Evolutionary conservation across 176 grass and related monocot genomes (phyloP).

Genomic region (Tuctoria greenei): DNA sequence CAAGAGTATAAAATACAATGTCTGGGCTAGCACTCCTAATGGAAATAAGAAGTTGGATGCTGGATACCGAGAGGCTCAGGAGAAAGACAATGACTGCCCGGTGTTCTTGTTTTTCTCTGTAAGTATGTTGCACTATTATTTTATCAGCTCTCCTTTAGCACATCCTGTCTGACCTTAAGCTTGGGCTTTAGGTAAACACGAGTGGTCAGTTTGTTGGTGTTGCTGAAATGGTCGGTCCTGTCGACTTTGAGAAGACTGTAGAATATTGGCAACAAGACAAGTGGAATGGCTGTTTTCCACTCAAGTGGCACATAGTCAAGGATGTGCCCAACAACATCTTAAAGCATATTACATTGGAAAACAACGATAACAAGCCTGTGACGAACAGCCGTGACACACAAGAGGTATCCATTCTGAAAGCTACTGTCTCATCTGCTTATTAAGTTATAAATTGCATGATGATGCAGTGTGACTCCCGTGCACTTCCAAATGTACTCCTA

Average conservation of each 20-base stretch:
- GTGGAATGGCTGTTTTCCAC: slow-evolving; percentile 86
- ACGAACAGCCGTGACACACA: slow-evolving; percentile 97
- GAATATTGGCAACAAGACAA: slow-evolving; percentile 99
- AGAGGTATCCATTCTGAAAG: slow-evolving; percentile 60
- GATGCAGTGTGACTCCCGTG: neutral
- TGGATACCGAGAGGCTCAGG: slow-evolving; percentile 75
- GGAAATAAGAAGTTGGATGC: slow-evolving; percentile 98
- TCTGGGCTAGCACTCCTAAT: slow-evolving; percentile 94
- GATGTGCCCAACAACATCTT: slow-evolving; percentile 88
- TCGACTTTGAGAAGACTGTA: slow-evolving; percentile 91
- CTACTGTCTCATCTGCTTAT: neutral
- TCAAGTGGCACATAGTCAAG: slow-evolving; percentile 96
- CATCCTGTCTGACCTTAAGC: slow-evolving; percentile 1
- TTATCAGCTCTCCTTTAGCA: neutral
- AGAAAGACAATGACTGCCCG: slow-evolving; percentile 66
- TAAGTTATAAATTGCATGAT: slow-evolving; percentile 3
- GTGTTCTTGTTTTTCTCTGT: slow-evolving; percentile 98
- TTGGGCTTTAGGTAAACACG: slow-evolving; percentile 66
- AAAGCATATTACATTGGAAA: slow-evolving; percentile 93
- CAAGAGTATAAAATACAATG: slow-evolving; percentile 95
- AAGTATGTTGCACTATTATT: slow-evolving; percentile 25
- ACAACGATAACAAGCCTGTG: slow-evolving; percentile 93
- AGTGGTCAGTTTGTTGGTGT: slow-evolving; percentile 96
- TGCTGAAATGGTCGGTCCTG: slow-evolving; percentile 82
- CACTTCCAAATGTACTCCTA: neutral